phyloP scores from a whole-genome alignment of 768 basidiomycete species.

The Serendipita sp. region DNA sequence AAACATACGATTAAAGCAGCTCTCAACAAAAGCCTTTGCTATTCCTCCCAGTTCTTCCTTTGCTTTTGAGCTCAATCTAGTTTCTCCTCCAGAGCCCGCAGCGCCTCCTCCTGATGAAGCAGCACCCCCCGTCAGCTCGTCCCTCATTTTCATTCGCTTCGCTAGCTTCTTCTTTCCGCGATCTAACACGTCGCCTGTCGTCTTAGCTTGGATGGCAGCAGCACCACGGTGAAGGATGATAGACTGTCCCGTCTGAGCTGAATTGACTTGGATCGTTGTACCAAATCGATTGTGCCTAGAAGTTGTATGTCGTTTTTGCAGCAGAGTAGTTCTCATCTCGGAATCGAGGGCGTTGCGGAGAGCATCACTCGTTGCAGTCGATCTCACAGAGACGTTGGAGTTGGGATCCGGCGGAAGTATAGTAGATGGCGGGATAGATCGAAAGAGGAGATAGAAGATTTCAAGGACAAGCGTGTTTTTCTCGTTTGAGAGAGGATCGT shows the following conservation, averaged over 20 bases:
- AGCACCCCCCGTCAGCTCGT: constrained; percentile 6
- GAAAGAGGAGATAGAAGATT: constrained; percentile 80
- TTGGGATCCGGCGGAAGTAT: constrained; percentile 25
- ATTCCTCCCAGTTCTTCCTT: constrained; percentile 47
- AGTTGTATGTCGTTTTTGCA: constrained; percentile 36
- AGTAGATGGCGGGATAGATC: constrained; percentile 52
- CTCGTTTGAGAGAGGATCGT: constrained; percentile 62
- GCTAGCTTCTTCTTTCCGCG: constrained; percentile 42
- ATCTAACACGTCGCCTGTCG: constrained; percentile 42
- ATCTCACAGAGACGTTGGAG: constrained; percentile 31
- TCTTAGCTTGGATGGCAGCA: neutral
- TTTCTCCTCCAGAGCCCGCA: neutral
- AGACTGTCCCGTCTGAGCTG: constrained; percentile 25
- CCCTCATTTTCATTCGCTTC: constrained; percentile 30
- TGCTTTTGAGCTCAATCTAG: constrained; percentile 27
- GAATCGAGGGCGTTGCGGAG: constrained; percentile 60
- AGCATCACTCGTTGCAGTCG: constrained; percentile 22
- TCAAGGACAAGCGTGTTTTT: constrained; percentile 88
- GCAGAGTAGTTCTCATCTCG: constrained; percentile 51
- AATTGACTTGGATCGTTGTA: constrained; percentile 73
- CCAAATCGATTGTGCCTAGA: constrained; percentile 94
- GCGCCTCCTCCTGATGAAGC: neutral
- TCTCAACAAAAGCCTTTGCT: constrained; percentile 57
- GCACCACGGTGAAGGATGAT: neutral
- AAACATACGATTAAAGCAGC: constrained; percentile 75